phyloP scores from a whole-genome alignment of 345 rosid genomes.

The Eutrema heterophyllum region DNA sequence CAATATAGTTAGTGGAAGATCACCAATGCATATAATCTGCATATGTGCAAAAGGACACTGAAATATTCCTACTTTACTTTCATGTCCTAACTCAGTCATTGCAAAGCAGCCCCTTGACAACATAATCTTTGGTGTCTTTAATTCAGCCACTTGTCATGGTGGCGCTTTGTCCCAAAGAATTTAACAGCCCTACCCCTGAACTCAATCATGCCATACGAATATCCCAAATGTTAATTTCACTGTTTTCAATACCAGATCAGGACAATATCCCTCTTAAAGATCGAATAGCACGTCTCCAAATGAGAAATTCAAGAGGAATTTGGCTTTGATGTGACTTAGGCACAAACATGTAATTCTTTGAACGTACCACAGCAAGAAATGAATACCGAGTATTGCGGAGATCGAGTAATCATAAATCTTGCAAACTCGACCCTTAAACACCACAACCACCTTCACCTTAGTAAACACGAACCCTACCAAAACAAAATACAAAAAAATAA shows the following conservation, averaged over 20 bases:
- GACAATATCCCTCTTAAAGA: too few relatives aligned
- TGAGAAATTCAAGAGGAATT: too few relatives aligned
- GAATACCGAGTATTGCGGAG: conserved; percentile 68
- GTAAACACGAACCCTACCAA: too few relatives aligned
- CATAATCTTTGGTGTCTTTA: conserved; percentile 61
- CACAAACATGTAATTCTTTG: neutral
- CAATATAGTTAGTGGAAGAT: neutral
- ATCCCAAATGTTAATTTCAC: too few relatives aligned
- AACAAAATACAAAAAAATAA: too few relatives aligned
- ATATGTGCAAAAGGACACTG: neutral
- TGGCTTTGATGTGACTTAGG: neutral
- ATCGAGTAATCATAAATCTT: conserved; percentile 68
- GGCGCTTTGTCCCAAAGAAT: too few relatives aligned
- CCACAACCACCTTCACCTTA: too few relatives aligned
- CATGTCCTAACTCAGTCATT: conserved; percentile 96
- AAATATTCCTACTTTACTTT: conserved; percentile 72
- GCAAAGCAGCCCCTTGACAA: conserved; percentile 88
- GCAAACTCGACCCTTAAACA: conserved; percentile 9
- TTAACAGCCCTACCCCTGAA: too few relatives aligned
- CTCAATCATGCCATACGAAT: too few relatives aligned
- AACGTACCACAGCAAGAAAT: conserved; percentile 70
- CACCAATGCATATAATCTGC: neutral
- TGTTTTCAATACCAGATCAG: too few relatives aligned
- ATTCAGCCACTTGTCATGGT: too few relatives aligned
- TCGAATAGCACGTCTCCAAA: too few relatives aligned